A percentile compares a stretch with the other conserved stretches of the same genome.
These are phyloP conservation scores for Skeletonema marinoi DNA, from an alignment of 108 stramenopile species.

Conservation along the genomic window DNA sequence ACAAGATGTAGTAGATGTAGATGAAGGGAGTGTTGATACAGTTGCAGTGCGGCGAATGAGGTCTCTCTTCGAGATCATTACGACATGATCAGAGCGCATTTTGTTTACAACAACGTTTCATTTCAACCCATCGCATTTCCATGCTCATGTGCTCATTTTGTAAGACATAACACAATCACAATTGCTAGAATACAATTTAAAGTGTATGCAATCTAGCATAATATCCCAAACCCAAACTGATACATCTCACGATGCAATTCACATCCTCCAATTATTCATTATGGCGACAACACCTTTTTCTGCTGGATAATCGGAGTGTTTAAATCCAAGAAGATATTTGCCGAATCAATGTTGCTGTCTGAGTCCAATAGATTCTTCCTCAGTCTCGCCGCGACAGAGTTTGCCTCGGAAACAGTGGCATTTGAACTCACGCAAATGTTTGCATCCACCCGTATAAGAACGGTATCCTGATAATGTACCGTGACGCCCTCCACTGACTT, in stretches of 20 bases:
- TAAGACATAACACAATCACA: background rate
- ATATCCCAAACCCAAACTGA: background rate
- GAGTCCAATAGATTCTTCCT: slow-evolving; percentile 39
- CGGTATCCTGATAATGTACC: slow-evolving; percentile 57
- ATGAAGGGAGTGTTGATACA: background rate
- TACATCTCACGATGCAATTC: background rate
- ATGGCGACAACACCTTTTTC: background rate
- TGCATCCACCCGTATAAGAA: slow-evolving; percentile 53
- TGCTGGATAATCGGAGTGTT: slow-evolving; percentile 15
- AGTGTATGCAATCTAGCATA: background rate
- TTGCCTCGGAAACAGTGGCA: slow-evolving; percentile 41
- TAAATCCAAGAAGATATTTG: slow-evolving; percentile 65
- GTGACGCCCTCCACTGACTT: slow-evolving; percentile 53
- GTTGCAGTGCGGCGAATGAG: slow-evolving; percentile 19
- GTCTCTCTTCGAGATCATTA: slow-evolving; percentile 28
- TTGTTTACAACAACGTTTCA: background rate
- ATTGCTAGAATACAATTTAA: background rate
- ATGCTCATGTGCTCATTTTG: background rate
- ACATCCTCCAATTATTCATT: background rate
- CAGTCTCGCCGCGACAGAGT: slow-evolving; percentile 37
- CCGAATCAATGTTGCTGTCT: slow-evolving; percentile 38
- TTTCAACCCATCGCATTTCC: background rate
- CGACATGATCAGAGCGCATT: background rate
- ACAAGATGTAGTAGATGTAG: background rate
- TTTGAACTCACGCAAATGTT: slow-evolving; percentile 48